Evolutionary conservation across 2,329 filamentous ascomycete genomes (phyloP).

Genomic region (Dryadomyces quercus-mongolicae): DNA sequence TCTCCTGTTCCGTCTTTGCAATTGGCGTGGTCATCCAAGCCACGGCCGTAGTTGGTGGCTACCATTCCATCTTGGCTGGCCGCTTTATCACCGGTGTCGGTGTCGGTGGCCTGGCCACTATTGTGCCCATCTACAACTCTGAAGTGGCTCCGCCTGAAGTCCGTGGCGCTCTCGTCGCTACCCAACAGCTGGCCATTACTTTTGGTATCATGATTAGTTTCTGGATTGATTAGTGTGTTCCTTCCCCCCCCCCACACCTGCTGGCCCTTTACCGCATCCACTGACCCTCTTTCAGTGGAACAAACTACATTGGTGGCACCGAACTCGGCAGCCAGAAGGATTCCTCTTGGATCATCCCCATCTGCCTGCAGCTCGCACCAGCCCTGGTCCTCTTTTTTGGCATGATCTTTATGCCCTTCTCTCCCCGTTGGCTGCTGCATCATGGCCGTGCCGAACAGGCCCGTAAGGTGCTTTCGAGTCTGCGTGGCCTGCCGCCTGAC

Average conservation of each 20-base stretch:
- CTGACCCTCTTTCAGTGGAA: conserved; percentile 33
- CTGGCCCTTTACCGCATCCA: no score
- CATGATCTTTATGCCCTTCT: conserved; percentile 73
- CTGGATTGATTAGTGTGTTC: conserved; percentile 42
- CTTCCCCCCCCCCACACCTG: no score
- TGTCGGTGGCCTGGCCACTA: conserved; percentile 42
- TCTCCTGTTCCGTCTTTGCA: conserved; percentile 55
- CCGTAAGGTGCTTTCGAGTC: conserved; percentile 45
- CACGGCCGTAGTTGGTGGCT: conserved; percentile 43
- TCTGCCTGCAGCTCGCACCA: conserved; percentile 58
- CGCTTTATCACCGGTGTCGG: conserved; percentile 48
- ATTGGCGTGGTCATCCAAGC: conserved; percentile 59
- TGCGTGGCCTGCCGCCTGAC: conserved; percentile 48
- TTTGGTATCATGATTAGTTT: conserved; percentile 54
- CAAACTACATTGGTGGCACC: conserved; percentile 52
- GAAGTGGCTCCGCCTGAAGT: conserved; percentile 36
- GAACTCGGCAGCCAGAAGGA: conserved; percentile 39
- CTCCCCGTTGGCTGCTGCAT: conserved; percentile 63
- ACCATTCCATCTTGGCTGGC: conserved; percentile 53
- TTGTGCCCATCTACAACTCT: conserved; percentile 35
- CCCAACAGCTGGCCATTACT: conserved; percentile 41
- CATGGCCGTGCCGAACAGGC: conserved; percentile 59
- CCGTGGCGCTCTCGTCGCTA: conserved; percentile 32
- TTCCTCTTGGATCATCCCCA: conserved; percentile 62
- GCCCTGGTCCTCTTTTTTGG: conserved; percentile 54